Conservation (phyloP, 2,329 filamentous ascomycete genomes). For the Alternaria conjuncta region DNA sequence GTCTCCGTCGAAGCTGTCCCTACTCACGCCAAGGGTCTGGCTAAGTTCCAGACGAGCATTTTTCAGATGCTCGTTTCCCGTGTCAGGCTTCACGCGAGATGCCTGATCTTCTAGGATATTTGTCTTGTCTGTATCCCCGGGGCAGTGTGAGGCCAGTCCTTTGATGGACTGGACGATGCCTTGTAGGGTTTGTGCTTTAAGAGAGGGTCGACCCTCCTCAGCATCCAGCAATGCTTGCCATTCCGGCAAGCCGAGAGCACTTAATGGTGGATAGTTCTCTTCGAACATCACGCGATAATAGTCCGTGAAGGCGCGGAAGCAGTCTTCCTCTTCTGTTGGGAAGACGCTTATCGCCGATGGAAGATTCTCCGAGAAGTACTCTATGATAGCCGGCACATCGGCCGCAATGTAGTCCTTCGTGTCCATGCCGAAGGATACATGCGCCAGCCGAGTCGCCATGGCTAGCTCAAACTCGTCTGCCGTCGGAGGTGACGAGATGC, state of each 20-base stretch:
- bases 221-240: background rate
- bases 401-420: background rate
- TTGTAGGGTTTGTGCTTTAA: background rate
- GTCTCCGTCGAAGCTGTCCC: background rate
- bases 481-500: background rate
- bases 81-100: no score
- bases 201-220: background rate
- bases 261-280: background rate
- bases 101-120: accelerated
- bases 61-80: background rate
- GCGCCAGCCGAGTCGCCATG: background rate
- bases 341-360: background rate
- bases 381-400: background rate
- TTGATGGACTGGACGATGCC: background rate
- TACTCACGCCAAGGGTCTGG: no score
- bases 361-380: background rate
- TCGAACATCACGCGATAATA: background rate
- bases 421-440: background rate
- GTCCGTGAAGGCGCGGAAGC: background rate
- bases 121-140: background rate
- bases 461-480: background rate
- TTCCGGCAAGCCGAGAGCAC: background rate
- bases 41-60: background rate
- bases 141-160: background rate
- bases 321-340: background rate